Conservation (phyloP, 2,329 filamentous ascomycete species). For the Colletotrichum lini region DNA sequence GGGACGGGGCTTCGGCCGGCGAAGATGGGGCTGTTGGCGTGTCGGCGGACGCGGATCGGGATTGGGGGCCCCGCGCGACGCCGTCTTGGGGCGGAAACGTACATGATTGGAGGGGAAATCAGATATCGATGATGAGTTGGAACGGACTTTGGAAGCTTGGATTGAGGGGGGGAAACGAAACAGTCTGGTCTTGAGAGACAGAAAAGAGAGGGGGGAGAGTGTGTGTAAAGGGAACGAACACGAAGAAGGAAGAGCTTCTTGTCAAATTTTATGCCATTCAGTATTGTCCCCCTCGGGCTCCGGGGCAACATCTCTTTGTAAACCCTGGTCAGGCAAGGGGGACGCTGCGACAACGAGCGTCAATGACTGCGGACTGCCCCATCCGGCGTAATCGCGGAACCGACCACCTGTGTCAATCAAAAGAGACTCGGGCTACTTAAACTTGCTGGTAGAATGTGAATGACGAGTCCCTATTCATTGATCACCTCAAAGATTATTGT, state of each 20-base stretch:
- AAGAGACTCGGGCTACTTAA: background rate
- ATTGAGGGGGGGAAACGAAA: too few species aligned
- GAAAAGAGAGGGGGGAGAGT: background rate
- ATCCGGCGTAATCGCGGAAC: background rate
- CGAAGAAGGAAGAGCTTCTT: too few species aligned
- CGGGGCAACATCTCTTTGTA: background rate
- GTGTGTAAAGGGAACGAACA: too few species aligned
- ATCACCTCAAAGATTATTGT: background rate
- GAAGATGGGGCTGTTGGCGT: background rate
- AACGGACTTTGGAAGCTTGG: background rate
- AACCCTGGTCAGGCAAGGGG: background rate
- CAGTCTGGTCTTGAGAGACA: too few species aligned
- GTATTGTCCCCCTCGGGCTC: too few species aligned
- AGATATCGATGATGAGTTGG: background rate
- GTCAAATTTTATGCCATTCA: too few species aligned
- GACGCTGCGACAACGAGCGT: background rate
- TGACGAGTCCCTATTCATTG: too few species aligned
- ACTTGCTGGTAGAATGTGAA: background rate
- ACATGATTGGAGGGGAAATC: background rate
- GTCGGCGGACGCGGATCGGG: conserved; percentile 11
- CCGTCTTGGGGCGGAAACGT: background rate
- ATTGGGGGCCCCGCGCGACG: background rate
- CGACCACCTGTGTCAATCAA: background rate
- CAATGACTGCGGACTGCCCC: background rate
- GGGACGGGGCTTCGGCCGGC: background rate